phyloP scores from a whole-genome alignment of 208 protist species.

The Acanthamoeba triangularis region DNA sequence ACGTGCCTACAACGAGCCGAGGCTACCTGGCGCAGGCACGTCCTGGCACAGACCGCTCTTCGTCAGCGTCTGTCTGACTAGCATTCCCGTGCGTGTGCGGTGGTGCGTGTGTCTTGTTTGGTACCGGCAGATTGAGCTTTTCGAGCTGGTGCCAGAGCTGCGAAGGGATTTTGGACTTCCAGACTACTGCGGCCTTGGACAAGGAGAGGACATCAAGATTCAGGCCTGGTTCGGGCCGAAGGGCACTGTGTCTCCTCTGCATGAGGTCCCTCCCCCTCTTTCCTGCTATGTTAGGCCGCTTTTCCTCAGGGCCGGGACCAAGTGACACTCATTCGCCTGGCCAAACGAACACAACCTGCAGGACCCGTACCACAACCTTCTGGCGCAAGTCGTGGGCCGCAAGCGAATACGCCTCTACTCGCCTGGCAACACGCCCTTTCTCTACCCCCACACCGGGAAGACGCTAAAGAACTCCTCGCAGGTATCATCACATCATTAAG shows the following conservation, averaged over 20 bases:
- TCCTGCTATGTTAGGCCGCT: no score
- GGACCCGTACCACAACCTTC: slow-evolving; percentile 83
- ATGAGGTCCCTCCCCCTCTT: slow-evolving; percentile 9
- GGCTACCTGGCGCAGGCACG: slow-evolving; percentile 62
- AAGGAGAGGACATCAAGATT: slow-evolving; percentile 40
- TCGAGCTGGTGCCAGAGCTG: slow-evolving; percentile 76
- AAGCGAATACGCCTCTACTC: slow-evolving; percentile 82
- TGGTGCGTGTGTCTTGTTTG: background rate
- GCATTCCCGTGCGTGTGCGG: background rate
- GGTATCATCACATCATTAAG: no score
- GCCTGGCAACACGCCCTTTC: slow-evolving; percentile 21
- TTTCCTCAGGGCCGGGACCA: no score
- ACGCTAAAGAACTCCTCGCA: slow-evolving; percentile 81
- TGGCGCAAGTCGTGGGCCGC: slow-evolving; percentile 83
- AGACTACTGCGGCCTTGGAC: slow-evolving; percentile 77
- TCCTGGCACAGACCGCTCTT: background rate
- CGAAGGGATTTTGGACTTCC: slow-evolving; percentile 77
- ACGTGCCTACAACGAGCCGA: background rate
- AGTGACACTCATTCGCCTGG: no score
- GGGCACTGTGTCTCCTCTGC: slow-evolving; percentile 80
- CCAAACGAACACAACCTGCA: background rate
- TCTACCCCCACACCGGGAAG: slow-evolving; percentile 76
- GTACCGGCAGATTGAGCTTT: slow-evolving; percentile 19
- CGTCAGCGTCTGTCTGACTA: background rate
- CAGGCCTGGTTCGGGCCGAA: slow-evolving; percentile 83